These are phyloP conservation scores for Metarhizium brunneum DNA, from an alignment of 2,329 filamentous ascomycete genomes.

Conservation along the genomic window DNA sequence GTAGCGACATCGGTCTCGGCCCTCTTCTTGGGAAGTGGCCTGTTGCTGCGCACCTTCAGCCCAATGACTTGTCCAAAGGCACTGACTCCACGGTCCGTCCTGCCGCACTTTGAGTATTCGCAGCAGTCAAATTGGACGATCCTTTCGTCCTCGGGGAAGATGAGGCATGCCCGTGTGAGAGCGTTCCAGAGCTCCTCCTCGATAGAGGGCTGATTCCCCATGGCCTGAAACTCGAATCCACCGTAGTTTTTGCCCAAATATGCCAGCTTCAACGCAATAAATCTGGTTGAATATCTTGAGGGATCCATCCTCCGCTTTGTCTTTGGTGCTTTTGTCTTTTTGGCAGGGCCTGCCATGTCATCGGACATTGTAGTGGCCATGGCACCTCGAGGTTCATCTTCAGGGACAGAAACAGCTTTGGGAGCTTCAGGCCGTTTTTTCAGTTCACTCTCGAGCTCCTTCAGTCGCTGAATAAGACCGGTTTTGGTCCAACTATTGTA, in stretches of 20 bases:
- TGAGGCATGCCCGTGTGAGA: constrained; percentile 69
- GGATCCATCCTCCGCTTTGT: constrained; percentile 58
- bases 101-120: constrained; percentile 90
- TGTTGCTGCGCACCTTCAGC: constrained; percentile 70
- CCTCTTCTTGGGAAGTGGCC: constrained; percentile 41
- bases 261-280: constrained; percentile 85
- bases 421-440: constrained; percentile 29
- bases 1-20: constrained; percentile 14
- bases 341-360: neutral
- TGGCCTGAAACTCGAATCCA: constrained; percentile 79
- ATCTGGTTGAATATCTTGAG: constrained; percentile 70
- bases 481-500: constrained; percentile 62
- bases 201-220: constrained; percentile 66
- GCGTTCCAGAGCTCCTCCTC: constrained; percentile 95
- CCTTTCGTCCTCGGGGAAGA: constrained; percentile 57
- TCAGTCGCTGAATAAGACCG: constrained; percentile 59
- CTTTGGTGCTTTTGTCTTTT: constrained; percentile 27
- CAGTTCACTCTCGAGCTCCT: constrained; percentile 57
- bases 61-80: constrained; percentile 94
- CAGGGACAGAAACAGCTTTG: constrained; percentile 15
- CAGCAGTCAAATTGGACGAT: constrained; percentile 71
- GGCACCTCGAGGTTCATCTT: neutral
- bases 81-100: constrained; percentile 88
- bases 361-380: neutral
- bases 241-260: constrained; percentile 89